Conservation (phyloP, 2,329 filamentous ascomycete species). For the Penicillium frequentans region DNA sequence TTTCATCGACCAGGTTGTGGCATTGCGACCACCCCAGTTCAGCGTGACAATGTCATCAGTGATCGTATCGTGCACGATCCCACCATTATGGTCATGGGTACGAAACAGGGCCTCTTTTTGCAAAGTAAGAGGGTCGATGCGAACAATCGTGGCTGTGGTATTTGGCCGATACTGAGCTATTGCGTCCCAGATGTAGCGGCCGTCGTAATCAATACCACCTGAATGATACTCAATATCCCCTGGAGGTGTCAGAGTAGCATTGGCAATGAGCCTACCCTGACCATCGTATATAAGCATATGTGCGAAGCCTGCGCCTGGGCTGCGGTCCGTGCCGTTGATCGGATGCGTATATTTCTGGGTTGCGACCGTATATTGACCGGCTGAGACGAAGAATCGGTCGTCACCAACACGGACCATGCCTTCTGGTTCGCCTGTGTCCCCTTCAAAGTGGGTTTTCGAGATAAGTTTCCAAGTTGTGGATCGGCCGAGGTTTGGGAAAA, state of each 20-base stretch:
- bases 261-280: slow-evolving; percentile 44
- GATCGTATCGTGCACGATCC: slow-evolving; percentile 44
- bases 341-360: slow-evolving; percentile 51
- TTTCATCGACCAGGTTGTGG: slow-evolving; percentile 36
- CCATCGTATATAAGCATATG: slow-evolving; percentile 50
- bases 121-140: slow-evolving; percentile 40
- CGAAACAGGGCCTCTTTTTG: slow-evolving; percentile 37
- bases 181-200: slow-evolving; percentile 49
- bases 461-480: slow-evolving; percentile 47
- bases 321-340: slow-evolving; percentile 63
- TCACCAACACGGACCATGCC: slow-evolving; percentile 47
- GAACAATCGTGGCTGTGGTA: slow-evolving; percentile 46
- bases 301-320: slow-evolving; percentile 45
- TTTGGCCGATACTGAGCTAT: slow-evolving; percentile 52
- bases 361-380: slow-evolving; percentile 45
- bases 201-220: slow-evolving; percentile 53
- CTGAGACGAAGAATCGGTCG: slow-evolving; percentile 48
- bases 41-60: slow-evolving; percentile 41
- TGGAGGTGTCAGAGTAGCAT: slow-evolving; percentile 44
- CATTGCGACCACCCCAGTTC: slow-evolving; percentile 50
- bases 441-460: slow-evolving; percentile 45
- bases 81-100: slow-evolving; percentile 49
- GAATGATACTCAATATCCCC: slow-evolving; percentile 48
- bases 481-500: slow-evolving; percentile 47
- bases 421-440: slow-evolving; percentile 52